Evolutionary conservation across 1,284 basidiomycete species (phyloP), one percentile per base, ranked within the genome.

Genomic region (Apiotrichum brassicae): DNA sequence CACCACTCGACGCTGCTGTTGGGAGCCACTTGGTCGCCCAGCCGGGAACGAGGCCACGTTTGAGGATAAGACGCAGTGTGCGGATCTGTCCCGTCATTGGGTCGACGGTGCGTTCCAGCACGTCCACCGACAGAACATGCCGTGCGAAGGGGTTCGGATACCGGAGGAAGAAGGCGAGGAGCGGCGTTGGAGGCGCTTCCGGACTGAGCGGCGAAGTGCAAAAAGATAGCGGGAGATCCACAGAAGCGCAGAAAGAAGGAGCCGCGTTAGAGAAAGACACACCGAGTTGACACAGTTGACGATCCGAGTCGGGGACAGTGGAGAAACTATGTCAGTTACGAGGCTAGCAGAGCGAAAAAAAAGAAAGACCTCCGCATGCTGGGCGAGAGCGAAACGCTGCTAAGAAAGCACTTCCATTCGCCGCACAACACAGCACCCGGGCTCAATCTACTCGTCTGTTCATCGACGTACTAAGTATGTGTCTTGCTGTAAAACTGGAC

Each of bases 71-170:
- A 22, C 93, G 83, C 1, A 86, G 87, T 1, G 92, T 97, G 48
- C 84, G 73, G n/a, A 97, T 79, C 12, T 85, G 82, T 23, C 89
- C 87, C 1, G 69, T 71, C 1, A 77, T 73, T 18, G 83, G 76
- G 11, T 86, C 84, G 56, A 86, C 75, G 5, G 75, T 78, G 56
- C 93, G 85, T 48, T 87, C 86, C 54, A 97, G 81, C 55, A 97
- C 91, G 76, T 97, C 94, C 77, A 90, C 92, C 8, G 90, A 90
- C 53, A 95, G 75, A 66, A 98, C 87, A 72, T 98, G 94, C 12
- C 88, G 80, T 6, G 94, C 89, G 63, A 89, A 88, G 36, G 94
- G 93, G 72, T 97, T 98, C 4, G 95, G 94, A 71, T 98, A 98
- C 58, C 95, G 86, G 55, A 97, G 79, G 65, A 93, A 91, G 77